These are phyloP conservation scores for Hevea brasiliensis DNA, from an alignment of 345 rosid species.

Conservation along the genomic window DNA sequence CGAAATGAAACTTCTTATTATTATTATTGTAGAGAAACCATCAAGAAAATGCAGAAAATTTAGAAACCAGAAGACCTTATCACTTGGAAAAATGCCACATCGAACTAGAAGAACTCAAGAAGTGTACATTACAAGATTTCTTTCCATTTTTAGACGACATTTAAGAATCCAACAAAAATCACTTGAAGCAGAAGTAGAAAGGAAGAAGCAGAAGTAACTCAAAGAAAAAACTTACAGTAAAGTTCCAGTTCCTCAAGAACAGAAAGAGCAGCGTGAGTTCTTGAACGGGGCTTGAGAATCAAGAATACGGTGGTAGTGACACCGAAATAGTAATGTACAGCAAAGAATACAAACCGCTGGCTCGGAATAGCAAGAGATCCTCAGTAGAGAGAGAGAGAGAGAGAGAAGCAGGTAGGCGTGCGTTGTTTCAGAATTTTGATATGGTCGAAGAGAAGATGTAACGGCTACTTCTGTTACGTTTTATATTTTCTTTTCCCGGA, in stretches of 20 bases:
- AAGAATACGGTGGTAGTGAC: neutral
- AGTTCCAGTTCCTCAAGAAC: neutral
- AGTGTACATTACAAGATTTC: neutral
- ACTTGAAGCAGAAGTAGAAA: constrained; percentile 6
- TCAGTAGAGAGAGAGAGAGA: neutral
- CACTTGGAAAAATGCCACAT: neutral
- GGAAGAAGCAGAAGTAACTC: neutral
- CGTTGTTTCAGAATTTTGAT: neutral
- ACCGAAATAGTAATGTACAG: neutral
- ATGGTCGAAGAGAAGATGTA: constrained; percentile 21
- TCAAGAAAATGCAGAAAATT: neutral
- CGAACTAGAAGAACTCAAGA: constrained; percentile 5
- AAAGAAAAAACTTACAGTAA: constrained; percentile 16
- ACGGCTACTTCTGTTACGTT: constrained; percentile 45
- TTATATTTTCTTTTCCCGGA: neutral
- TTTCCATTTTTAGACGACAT: constrained; percentile 12
- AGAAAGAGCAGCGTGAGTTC: neutral
- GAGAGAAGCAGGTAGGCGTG: neutral
- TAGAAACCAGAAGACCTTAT: neutral
- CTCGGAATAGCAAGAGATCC: neutral
- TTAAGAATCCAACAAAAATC: constrained; percentile 13
- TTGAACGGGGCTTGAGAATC: constrained; percentile 2
- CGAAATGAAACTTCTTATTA: too few species aligned
- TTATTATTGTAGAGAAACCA: neutral
- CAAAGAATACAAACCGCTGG: neutral